These are phyloP conservation scores for Neocatenulostroma microsporum DNA, from an alignment of 2,329 filamentous ascomycete genomes.

Conservation along the genomic window DNA sequence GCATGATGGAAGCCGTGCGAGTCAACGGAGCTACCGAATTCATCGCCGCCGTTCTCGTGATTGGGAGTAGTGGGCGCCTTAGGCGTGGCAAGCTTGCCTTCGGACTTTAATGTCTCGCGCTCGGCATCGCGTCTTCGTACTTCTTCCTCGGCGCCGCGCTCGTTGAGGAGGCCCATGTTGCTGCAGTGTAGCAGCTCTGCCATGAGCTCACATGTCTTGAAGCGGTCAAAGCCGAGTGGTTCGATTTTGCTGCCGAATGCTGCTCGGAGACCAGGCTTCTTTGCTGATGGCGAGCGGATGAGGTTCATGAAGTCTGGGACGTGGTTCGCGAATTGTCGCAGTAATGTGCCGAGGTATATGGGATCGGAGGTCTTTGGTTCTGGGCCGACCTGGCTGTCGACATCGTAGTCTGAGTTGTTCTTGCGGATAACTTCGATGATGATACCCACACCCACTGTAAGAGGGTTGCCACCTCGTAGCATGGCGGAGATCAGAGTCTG, in stretches of 20 bases:
- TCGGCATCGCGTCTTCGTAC: slow-evolving; percentile 73
- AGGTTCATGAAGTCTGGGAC: slow-evolving; percentile 91
- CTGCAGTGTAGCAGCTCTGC: slow-evolving; percentile 94
- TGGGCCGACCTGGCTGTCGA: slow-evolving; percentile 75
- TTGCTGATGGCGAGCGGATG: slow-evolving; percentile 68
- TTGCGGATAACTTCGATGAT: slow-evolving; percentile 98
- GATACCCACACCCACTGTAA: slow-evolving; percentile 94
- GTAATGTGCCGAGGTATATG: slow-evolving; percentile 86
- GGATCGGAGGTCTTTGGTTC: slow-evolving; percentile 81
- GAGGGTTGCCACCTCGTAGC: slow-evolving; percentile 83
- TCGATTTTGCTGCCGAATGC: slow-evolving; percentile 89
- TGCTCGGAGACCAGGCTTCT: slow-evolving; percentile 67
- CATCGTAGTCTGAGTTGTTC: slow-evolving; percentile 98
- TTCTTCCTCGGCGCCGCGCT: slow-evolving; percentile 79
- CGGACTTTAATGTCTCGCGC: slow-evolving; percentile 66
- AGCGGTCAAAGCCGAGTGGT: slow-evolving; percentile 90
- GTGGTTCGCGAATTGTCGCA: slow-evolving; percentile 81
- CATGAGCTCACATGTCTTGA: slow-evolving; percentile 99
- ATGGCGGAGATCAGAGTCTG: slow-evolving; percentile 82
- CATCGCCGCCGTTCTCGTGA: slow-evolving; percentile 36
- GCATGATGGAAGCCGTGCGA: slow-evolving; percentile 47
- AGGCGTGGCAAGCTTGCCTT: slow-evolving; percentile 62
- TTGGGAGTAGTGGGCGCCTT: slow-evolving; percentile 51
- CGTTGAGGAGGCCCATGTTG: slow-evolving; percentile 95
- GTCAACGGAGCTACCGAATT: slow-evolving; percentile 46